Evolutionary conservation across 1,139 yeast genomes (phyloP).

Genomic region (Suhomyces guaymorum): DNA sequence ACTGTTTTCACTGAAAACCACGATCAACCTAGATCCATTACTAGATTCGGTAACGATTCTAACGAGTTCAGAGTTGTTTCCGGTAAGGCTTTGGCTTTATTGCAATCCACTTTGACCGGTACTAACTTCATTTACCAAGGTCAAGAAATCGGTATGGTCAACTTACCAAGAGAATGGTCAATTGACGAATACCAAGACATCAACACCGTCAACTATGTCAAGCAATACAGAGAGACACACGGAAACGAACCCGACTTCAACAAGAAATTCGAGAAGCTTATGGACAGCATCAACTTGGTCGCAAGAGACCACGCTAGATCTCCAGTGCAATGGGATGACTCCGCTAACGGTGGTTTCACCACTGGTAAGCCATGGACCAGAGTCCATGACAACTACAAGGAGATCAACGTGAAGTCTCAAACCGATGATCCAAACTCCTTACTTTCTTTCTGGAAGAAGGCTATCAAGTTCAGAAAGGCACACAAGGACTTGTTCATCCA

Average conservation of each 20-base stretch:
- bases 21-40: conserved; percentile 26
- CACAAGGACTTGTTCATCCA: conserved; percentile 21
- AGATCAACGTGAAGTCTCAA: conserved; percentile 24
- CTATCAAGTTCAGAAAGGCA: conserved; percentile 19
- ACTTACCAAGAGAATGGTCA: conserved; percentile 23
- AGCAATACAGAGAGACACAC: conserved; percentile 15
- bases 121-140: conserved; percentile 28
- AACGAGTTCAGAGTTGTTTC: conserved; percentile 19
- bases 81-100: conserved; percentile 25
- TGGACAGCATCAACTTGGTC: conserved; percentile 21
- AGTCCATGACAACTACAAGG: conserved; percentile 23
- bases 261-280: conserved; percentile 14
- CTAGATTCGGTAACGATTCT: conserved; percentile 24
- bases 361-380: conserved; percentile 28
- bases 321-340: conserved; percentile 27
- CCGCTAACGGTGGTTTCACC: conserved; percentile 23
- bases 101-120: conserved; percentile 23
- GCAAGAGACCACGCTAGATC: conserved; percentile 28
- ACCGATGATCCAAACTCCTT: conserved; percentile 23
- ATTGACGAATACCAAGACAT: conserved; percentile 25
- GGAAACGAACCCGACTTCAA: conserved; percentile 16
- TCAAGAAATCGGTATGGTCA: conserved; percentile 28
- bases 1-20: conserved; percentile 27
- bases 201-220: conserved; percentile 23
- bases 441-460: conserved; percentile 23